Base-by-base conservation (phyloP, 768 basidiomycete species). In the Termitomyces sp. region DNA sequence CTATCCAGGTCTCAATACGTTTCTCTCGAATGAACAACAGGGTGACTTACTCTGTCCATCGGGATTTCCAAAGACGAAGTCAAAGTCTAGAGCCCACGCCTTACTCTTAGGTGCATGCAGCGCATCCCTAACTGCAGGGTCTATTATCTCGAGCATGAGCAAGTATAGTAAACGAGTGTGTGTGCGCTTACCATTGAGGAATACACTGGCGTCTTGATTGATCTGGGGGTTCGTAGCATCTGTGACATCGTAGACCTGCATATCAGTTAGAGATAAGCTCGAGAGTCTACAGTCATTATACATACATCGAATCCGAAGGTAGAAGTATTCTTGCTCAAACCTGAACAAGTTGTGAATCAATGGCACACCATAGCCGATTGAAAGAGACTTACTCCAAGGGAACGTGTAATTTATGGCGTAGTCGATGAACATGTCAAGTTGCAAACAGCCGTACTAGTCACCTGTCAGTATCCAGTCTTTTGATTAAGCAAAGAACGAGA, bases 371-470 rank as follows among this genome's bases (percentile, higher is more conserved):
- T 2, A 37, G n/a, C 46, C 43, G 41, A 31, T 37, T 2, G 3
- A 59, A 14, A 16, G 8, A 48, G 22, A 58, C 67, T 49, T 39
- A 68, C 78, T 78, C 79, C 78, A 82, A 1, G 88, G 88, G 65
- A 77, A 83, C 0, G 88, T 87, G 64, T 76, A 89, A 65, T 90
- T 91, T 58, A 83, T 52, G 16, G 87, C 85, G 61, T 90, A 90
- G 69, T 90, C 88, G 32, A 87, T 63, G 69, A 85, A 79, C 72
- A 86, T 82, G 57, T 84, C 80, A 48, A 81, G 77, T 12, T 89
- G 66, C 55, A 82, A 74, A 68, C 89, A 90, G 5, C 84, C 83
- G 46, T 86, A 87, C 84, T 80, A 58, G 1, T 60, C 14, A 46
- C 48, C 53, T 18, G 49, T 50, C 55, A 61, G 51, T 31, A 16